These are phyloP conservation scores for Leccinum variicolor DNA, from an alignment of 768 basidiomycete species.

Conservation along the genomic window DNA sequence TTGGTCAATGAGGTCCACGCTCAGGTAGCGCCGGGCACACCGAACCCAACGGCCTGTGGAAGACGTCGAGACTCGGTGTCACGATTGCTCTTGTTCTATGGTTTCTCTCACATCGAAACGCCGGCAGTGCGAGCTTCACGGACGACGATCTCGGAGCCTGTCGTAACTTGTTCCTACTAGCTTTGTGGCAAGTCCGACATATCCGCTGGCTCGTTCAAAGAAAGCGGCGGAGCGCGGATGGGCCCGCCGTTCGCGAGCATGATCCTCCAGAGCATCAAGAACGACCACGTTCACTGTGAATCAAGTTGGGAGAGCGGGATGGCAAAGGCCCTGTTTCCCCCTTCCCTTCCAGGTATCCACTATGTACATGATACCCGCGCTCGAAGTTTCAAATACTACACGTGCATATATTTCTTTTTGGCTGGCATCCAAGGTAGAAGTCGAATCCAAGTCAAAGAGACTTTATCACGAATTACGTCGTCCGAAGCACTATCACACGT, in stretches of 20 bases:
- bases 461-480: slow-evolving; percentile 2
- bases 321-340: not conserved
- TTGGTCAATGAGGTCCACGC: not conserved
- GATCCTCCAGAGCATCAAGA: slow-evolving; percentile 1
- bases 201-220: not conserved
- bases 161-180: no score
- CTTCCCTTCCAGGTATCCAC: slow-evolving; percentile 6
- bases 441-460: slow-evolving; percentile 9
- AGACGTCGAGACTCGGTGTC: not conserved
- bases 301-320: slow-evolving; percentile 12
- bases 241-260: not conserved
- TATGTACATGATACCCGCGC: not conserved
- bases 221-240: not conserved
- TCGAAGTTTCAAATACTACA: no score
- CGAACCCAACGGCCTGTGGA: not conserved
- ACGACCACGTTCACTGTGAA: not conserved
- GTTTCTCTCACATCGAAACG: not conserved
- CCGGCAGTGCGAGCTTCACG: slow-evolving; percentile 6
- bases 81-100: not conserved
- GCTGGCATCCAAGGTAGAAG: slow-evolving; percentile 8
- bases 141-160: not conserved
- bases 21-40: not conserved
- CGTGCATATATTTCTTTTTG: no score
- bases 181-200: not conserved
- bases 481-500: slow-evolving; percentile 4